A percentile compares a stretch with the other conserved stretches of the same genome.
phyloP scores from a whole-genome alignment of 148 eudicot species.

The Camellia japonica region DNA sequence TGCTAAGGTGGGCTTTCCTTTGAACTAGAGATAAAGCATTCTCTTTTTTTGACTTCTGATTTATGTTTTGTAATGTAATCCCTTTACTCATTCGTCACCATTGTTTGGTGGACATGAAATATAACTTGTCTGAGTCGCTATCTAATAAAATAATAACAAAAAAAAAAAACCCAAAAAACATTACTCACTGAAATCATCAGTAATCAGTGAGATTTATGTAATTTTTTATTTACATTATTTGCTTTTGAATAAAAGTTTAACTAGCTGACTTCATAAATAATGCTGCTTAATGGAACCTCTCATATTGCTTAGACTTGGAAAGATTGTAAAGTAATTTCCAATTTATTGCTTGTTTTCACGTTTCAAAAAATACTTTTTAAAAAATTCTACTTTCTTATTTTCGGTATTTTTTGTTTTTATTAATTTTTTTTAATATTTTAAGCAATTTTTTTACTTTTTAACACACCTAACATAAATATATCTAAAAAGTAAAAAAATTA shows the following conservation, averaged over 20 bases:
- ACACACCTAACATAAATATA: too few species aligned
- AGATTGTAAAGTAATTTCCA: neutral
- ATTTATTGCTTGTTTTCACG: too few species aligned
- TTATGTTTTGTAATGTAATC: slow-evolving; percentile 11
- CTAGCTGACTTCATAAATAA: neutral
- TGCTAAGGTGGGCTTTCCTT: slow-evolving; percentile 14
- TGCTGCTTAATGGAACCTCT: neutral
- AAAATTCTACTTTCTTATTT: too few species aligned
- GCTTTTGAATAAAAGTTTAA: neutral
- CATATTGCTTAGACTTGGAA: neutral
- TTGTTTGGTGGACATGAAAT: slow-evolving; percentile 11
- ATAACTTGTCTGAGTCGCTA: slow-evolving; percentile 26
- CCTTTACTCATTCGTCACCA: slow-evolving; percentile 38
- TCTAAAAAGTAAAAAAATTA: too few species aligned
- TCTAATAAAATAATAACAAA: neutral
- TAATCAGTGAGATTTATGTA: neutral
- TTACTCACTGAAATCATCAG: neutral
- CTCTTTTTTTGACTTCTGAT: neutral
- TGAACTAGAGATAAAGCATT: slow-evolving; percentile 36
- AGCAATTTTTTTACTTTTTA: too few species aligned
- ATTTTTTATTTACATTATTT: neutral
- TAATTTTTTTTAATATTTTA: too few species aligned
- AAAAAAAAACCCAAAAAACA: neutral
- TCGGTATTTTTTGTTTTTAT: too few species aligned
- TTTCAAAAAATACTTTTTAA: too few species aligned